These are phyloP conservation scores for Xylaria sp. DNA, from an alignment of 2,329 filamentous ascomycete species.

Conservation along the genomic window DNA sequence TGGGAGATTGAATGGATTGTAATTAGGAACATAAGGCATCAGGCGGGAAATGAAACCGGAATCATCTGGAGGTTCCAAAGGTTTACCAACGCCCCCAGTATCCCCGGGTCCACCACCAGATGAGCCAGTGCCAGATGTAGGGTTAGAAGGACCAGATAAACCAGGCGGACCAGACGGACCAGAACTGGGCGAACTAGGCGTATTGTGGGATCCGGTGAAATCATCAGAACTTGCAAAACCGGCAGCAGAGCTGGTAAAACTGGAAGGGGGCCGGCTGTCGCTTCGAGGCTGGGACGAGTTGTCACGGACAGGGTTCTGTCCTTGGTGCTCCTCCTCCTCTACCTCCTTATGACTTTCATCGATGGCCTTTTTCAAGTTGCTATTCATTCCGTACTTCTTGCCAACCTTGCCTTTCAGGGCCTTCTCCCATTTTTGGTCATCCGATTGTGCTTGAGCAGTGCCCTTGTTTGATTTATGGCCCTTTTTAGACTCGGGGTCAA, in stretches of 20 bases:
- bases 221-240: too few species aligned
- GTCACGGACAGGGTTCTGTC: background rate
- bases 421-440: slow-evolving; percentile 33
- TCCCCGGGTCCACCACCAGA: background rate
- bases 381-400: slow-evolving; percentile 39
- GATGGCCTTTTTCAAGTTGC: slow-evolving; percentile 37
- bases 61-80: slow-evolving; percentile 3
- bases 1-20: slow-evolving; percentile 18
- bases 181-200: background rate
- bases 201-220: too few species aligned
- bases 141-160: background rate
- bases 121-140: background rate
- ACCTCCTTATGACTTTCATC: slow-evolving; percentile 37
- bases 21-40: slow-evolving; percentile 33
- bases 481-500: slow-evolving; percentile 34
- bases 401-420: slow-evolving; percentile 16
- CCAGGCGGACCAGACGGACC: background rate
- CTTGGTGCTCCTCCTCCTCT: slow-evolving; percentile 26
- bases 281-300: background rate
- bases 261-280: background rate
- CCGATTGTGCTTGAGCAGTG: slow-evolving; percentile 36
- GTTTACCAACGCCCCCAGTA: background rate
- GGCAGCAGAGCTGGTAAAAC: background rate
- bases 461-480: slow-evolving; percentile 33
- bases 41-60: slow-evolving; percentile 6